phyloP scores from a whole-genome alignment of 805 yeast genomes.

The Cyberlindnera nakhonratchasimensis region DNA sequence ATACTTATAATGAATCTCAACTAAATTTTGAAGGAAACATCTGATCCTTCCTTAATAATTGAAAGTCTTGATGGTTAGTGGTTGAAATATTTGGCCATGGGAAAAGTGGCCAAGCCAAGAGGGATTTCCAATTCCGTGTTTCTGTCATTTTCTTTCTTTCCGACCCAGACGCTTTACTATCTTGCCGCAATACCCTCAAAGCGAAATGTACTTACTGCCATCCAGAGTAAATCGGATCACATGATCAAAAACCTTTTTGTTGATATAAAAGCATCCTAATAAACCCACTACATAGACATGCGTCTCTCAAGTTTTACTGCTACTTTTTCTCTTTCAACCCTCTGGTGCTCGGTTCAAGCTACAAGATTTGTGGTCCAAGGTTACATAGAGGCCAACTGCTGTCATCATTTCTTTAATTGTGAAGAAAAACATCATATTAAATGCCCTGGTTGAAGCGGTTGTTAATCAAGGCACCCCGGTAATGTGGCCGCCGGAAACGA shows the following conservation, averaged over 20 bases:
- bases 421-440: constrained; percentile 38
- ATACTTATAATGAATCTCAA: not conserved
- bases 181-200: too few relatives aligned
- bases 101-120: too few relatives aligned
- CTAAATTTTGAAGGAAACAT: constrained; percentile 1
- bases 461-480: constrained; percentile 42
- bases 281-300: not conserved
- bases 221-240: too few relatives aligned
- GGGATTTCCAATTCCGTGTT: constrained; percentile 8
- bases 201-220: too few relatives aligned
- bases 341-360: constrained; percentile 1
- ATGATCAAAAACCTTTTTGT: too few relatives aligned
- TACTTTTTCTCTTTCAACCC: not conserved
- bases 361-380: constrained; percentile 27
- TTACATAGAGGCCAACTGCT: constrained; percentile 36
- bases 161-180: too few relatives aligned
- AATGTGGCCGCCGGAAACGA: constrained; percentile 51
- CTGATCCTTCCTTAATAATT: not conserved
- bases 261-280: too few relatives aligned
- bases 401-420: constrained; percentile 37
- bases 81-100: too few relatives aligned
- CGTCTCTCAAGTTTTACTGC: not conserved
- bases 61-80: too few relatives aligned
- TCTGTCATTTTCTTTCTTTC: too few relatives aligned
- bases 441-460: constrained; percentile 43